Percentiles rank a stretch among this genome's conserved stretches.
phyloP scores from a whole-genome alignment of 257 asterid genomes.

The Petunia axillaris region DNA sequence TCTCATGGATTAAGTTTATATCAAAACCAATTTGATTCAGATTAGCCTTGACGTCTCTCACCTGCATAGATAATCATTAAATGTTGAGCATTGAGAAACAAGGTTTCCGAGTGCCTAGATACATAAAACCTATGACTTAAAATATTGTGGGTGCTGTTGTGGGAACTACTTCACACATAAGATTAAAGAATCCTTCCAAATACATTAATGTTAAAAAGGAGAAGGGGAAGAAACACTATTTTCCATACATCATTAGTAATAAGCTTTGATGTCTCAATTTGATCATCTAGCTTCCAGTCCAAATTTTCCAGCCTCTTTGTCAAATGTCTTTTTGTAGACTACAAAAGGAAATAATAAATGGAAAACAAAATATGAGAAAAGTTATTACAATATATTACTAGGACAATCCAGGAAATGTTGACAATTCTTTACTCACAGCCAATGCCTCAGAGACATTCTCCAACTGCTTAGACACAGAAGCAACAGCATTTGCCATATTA shows the following conservation, averaged over 20 bases:
- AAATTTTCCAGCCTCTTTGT: conserved; percentile 70
- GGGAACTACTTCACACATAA: not conserved
- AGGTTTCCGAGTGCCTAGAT: not conserved
- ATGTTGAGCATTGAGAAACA: conserved; percentile 12
- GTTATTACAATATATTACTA: conserved; percentile 4
- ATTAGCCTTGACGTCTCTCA: conserved; percentile 59
- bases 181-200: conserved; percentile 18
- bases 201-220: not conserved
- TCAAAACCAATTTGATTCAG: conserved; percentile 75
- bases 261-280: conserved; percentile 61
- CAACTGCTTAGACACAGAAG: conserved; percentile 75
- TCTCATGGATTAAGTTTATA: conserved; percentile 61
- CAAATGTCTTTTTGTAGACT: conserved; percentile 76
- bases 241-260: conserved; percentile 65
- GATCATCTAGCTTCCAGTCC: conserved; percentile 83
- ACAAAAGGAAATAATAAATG: conserved; percentile 29
- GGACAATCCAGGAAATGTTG: conserved; percentile 13
- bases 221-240: not conserved
- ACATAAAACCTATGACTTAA: not conserved
- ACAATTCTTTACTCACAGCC: conserved; percentile 53
- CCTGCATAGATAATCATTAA: conserved; percentile 49
- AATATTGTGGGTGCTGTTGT: not conserved
- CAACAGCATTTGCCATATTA: conserved; percentile 85
- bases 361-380: conserved; percentile 12
- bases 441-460: conserved; percentile 74